These are phyloP conservation scores for Hordeum vulgare DNA, from an alignment of 176 grass and related monocot species.

Conservation along the genomic window DNA sequence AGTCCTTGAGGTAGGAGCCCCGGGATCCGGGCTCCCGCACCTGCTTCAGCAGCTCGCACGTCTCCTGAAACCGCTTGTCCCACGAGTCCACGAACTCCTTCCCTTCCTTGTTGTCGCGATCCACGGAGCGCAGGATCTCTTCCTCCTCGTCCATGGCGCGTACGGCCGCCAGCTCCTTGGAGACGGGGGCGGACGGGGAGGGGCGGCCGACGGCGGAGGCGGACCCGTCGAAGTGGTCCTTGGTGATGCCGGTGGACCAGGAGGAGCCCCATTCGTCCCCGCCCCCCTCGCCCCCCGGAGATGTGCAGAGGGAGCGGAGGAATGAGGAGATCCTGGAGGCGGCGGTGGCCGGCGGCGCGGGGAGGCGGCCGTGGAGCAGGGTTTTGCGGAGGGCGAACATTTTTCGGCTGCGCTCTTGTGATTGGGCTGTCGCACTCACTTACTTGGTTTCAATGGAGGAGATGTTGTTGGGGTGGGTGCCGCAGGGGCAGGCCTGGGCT, in stretches of 20 bases:
- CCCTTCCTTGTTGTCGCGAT: constrained; percentile 25
- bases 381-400: constrained; percentile 57
- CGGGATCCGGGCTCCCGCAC: constrained; percentile 68
- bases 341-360: constrained; percentile 25
- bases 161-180: constrained; percentile 25
- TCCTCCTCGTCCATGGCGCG: constrained; percentile 66
- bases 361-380: constrained; percentile 55
- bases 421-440: constrained; percentile 27
- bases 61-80: constrained; percentile 47
- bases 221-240: constrained; percentile 88
- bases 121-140: constrained; percentile 26
- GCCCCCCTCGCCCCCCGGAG: neutral
- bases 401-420: constrained; percentile 8
- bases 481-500: neutral
- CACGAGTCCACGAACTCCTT: constrained; percentile 64
- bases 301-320: constrained; percentile 26
- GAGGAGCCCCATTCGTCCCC: constrained; percentile 68
- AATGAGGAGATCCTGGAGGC: constrained; percentile 37
- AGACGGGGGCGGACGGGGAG: constrained; percentile 9
- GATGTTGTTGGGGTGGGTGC: neutral
- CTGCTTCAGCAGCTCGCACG: constrained; percentile 75
- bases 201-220: constrained; percentile 23
- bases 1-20: constrained; percentile 83
- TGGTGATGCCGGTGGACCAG: constrained; percentile 85
- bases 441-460: constrained; percentile 23